These are phyloP conservation scores for Ochromonas danica DNA, from an alignment of 108 stramenopile genomes.

Conservation along the genomic window DNA sequence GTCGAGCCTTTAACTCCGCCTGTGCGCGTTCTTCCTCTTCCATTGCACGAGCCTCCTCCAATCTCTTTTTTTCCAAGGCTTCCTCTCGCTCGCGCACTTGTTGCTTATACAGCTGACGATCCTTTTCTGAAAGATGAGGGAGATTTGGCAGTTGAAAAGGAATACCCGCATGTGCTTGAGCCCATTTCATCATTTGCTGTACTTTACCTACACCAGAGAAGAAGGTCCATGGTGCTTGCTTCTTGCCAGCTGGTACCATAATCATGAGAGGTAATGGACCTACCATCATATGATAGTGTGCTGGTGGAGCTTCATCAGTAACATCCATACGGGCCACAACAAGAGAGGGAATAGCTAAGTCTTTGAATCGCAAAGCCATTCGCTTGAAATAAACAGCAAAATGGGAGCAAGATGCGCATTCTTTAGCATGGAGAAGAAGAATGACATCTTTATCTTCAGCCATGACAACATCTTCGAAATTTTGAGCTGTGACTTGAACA, in stretches of 20 bases:
- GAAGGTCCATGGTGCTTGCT: conserved; percentile 41
- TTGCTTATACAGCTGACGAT: conserved; percentile 22
- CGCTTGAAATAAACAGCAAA: conserved; percentile 51
- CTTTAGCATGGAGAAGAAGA: conserved; percentile 45
- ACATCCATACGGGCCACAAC: conserved; percentile 46
- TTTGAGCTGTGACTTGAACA: conserved; percentile 43
- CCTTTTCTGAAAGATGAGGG: conserved; percentile 43
- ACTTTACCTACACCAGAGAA: conserved; percentile 53
- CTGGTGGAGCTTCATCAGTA: conserved; percentile 42
- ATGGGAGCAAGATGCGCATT: conserved; percentile 50
- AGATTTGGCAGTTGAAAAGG: conserved; percentile 47
- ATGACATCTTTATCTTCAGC: conserved; percentile 48
- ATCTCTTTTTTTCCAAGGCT: conserved; percentile 21
- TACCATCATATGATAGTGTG: conserved; percentile 35
- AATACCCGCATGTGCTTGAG: conserved; percentile 44
- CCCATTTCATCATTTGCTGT: conserved; percentile 45
- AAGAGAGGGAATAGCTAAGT: conserved; percentile 39
- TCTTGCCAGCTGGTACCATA: conserved; percentile 42
- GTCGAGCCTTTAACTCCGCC: conserved; percentile 2
- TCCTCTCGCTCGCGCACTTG: conserved; percentile 38
- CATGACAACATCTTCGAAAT: conserved; percentile 39
- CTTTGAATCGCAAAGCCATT: conserved; percentile 44
- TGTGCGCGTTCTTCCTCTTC: neutral
- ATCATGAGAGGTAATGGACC: conserved; percentile 40
- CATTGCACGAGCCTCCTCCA: conserved; percentile 7